phyloP scores from a whole-genome alignment of 2,329 filamentous ascomycete species.

The Metarhizium album region DNA sequence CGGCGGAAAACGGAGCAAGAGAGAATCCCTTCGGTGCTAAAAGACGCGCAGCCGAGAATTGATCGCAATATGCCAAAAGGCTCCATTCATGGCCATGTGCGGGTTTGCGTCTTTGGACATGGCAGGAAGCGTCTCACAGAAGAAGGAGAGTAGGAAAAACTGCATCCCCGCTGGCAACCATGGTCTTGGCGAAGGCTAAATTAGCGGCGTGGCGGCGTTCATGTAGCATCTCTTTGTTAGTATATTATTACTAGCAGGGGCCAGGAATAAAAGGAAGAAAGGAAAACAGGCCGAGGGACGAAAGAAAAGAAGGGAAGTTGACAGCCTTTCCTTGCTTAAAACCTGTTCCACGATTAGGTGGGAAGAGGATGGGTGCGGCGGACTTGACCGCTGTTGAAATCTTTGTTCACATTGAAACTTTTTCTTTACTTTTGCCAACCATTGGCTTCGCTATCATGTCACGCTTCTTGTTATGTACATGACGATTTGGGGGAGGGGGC shows the following conservation, averaged over 20 bases:
- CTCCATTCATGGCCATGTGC: not conserved
- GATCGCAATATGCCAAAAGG: not conserved
- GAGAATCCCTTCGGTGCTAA: not conserved
- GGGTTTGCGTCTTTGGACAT: not conserved
- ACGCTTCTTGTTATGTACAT: slow-evolving; percentile 1
- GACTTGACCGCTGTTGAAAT: not conserved
- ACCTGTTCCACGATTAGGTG: not conserved
- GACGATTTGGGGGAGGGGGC: not conserved
- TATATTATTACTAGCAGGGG: not conserved
- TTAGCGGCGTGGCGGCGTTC: slow-evolving; percentile 11
- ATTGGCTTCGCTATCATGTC: not conserved
- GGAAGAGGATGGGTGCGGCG: not conserved
- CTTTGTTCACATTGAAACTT: not conserved
- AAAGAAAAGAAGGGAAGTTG: not conserved
- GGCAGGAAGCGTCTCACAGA: not conserved
- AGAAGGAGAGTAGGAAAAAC: not conserved
- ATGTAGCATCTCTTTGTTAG: slow-evolving; percentile 13
- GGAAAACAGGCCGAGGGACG: not conserved
- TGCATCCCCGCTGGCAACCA: not conserved
- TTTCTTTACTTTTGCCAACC: not conserved
- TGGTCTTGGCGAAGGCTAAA: not conserved
- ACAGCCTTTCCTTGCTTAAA: not conserved
- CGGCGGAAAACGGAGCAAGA: not conserved
- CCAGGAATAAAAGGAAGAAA: not conserved
- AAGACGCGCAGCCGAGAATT: not conserved